phyloP scores from a whole-genome alignment of 2,329 filamentous ascomycete species.

The Colletotrichum brevisporum region DNA sequence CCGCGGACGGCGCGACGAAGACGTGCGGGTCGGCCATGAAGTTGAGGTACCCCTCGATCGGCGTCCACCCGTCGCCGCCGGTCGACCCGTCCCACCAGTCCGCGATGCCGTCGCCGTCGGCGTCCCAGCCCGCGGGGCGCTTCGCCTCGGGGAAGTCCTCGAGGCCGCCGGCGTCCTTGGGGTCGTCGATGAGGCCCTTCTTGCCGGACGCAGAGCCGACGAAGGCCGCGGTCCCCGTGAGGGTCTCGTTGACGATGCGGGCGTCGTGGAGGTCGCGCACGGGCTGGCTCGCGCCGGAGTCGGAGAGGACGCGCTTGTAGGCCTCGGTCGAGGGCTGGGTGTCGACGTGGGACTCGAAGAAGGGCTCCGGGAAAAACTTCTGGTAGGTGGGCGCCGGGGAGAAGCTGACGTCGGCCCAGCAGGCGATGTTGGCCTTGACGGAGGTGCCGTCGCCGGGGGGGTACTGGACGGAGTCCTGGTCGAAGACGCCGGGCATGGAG shows the following conservation, averaged over 20 bases:
- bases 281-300: constrained; percentile 49
- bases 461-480: constrained; percentile 46
- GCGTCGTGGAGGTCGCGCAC: constrained; percentile 50
- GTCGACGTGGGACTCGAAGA: constrained; percentile 49
- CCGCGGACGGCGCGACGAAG: constrained; percentile 46
- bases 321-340: constrained; percentile 50
- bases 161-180: constrained; percentile 50
- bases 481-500: constrained; percentile 49
- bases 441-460: constrained; percentile 45
- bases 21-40: constrained; percentile 53
- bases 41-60: constrained; percentile 52
- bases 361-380: constrained; percentile 47
- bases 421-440: constrained; percentile 45
- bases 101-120: constrained; percentile 50
- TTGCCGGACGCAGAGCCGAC: constrained; percentile 48
- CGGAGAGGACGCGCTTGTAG: constrained; percentile 52
- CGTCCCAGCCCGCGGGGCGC: constrained; percentile 48
- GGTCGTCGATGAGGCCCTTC: constrained; percentile 51
- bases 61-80: constrained; percentile 49
- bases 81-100: constrained; percentile 53
- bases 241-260: constrained; percentile 51
- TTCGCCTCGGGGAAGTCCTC: constrained; percentile 49
- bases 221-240: constrained; percentile 48
- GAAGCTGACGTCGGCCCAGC: constrained; percentile 49
- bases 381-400: constrained; percentile 47